Evolutionary conservation across 805 yeast species (phyloP), one percentile per base, ranked within the genome.

Genomic region (Myxozyma mucilagina): DNA sequence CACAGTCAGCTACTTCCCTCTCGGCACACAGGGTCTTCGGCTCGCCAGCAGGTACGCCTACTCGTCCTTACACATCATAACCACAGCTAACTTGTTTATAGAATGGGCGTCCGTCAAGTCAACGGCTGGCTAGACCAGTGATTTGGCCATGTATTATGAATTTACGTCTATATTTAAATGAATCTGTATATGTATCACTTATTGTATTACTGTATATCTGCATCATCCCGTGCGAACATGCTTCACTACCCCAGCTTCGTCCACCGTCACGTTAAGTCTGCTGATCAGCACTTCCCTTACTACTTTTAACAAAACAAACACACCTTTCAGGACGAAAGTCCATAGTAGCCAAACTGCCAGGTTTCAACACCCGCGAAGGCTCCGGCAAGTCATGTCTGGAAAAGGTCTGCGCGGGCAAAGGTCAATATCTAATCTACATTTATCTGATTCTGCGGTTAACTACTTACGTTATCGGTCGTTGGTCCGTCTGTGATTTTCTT

Each of bases 1-100:
- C 73, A 86, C 94, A 0, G 80, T 93, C 45, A 89, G 96, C 69
- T 94, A 94, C 74, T 93, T 94, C 81, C 99, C 99, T 13, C 88
- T 92, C 76, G 99, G 99, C 16, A 57, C 69, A 9, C 70, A 67
- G 42, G 70, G 70, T 31, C 57, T 67, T 34, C 58, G 67, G 8
- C 47, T 67, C 29, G 69, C 68, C 39, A 60, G 69, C 16, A 47
- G 70, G 66, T 64, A 52, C 6, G 65, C 41, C n/a, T 18, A n/a
- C 44, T n/a, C 35, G 13, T 31, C 16, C 20, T 24, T 47, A 47
- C 8, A 14, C 51, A 16, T 47, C 31, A n/a, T 13, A 34, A 20
- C 32, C 41, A 34, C 29, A 42, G 31, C 56, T 49, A 45, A 45
- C 35, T 6, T 8, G 29, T 84, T 11, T 18, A 10, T 14, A 75